A percentile compares a stretch with the other conserved stretches of the same genome.
Conservation (phyloP, 2,329 filamentous ascomycete species). For the Helotiales sp. region DNA sequence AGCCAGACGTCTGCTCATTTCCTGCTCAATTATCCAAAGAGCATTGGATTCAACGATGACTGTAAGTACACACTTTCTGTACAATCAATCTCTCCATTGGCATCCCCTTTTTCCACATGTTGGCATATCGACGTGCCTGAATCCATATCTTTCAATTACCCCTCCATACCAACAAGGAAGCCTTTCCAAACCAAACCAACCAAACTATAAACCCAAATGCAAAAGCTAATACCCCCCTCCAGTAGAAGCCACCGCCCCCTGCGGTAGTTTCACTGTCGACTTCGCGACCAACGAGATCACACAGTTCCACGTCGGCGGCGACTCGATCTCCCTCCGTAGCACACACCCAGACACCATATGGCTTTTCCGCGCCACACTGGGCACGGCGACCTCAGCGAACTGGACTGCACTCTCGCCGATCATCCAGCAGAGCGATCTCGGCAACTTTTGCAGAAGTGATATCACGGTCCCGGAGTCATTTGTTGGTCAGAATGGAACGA, state of each 20-base stretch:
- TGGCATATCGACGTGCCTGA: not conserved
- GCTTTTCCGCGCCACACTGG: constrained; percentile 63
- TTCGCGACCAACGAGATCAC: constrained; percentile 57
- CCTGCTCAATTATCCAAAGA: constrained; percentile 53
- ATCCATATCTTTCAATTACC: too few relatives aligned
- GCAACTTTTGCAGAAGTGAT: constrained; percentile 57
- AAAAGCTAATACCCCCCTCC: too few relatives aligned
- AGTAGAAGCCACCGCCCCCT: constrained; percentile 52
- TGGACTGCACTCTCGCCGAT: constrained; percentile 62
- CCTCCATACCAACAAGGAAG: not conserved
- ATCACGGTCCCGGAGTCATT: constrained; percentile 56
- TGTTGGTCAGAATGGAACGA: constrained; percentile 59
- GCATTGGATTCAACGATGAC: constrained; percentile 56
- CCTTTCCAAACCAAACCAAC: not conserved
- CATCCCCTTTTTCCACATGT: not conserved
- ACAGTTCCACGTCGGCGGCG: constrained; percentile 63
- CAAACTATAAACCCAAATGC: too few relatives aligned
- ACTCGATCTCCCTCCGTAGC: constrained; percentile 51
- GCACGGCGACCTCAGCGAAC: constrained; percentile 50
- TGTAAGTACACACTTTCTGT: constrained; percentile 28
- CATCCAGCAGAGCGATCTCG: constrained; percentile 58
- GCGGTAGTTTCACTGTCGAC: constrained; percentile 58
- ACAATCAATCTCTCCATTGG: not conserved
- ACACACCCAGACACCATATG: constrained; percentile 59
- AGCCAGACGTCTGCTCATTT: constrained; percentile 57